phyloP scores from a whole-genome alignment of 441 rosid genomes.

The Pelargonium fulgidum region DNA sequence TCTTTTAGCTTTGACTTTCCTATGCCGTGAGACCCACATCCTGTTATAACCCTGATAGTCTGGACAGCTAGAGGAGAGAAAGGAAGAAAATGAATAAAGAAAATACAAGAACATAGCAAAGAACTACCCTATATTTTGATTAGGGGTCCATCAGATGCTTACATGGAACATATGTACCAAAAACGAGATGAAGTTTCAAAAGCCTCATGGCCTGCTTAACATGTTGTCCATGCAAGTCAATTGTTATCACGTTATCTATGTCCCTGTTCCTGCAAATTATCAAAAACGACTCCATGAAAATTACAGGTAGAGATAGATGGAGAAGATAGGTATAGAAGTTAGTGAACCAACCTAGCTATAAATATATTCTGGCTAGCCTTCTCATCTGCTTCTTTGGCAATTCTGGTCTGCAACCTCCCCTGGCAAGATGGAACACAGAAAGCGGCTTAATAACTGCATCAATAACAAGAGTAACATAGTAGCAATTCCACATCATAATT shows the following conservation, averaged over 20 bases:
- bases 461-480: background rate
- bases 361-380: conserved; percentile 82
- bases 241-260: conserved; percentile 70
- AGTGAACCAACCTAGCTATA: conserved; percentile 53
- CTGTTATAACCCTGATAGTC: conserved; percentile 83
- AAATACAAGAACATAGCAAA: background rate
- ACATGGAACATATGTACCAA: conserved; percentile 62
- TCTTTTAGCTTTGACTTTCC: conserved; percentile 87
- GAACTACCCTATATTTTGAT: background rate
- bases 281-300: conserved; percentile 16
- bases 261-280: conserved; percentile 59
- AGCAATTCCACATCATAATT: conserved; percentile 7
- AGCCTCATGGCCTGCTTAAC: conserved; percentile 75
- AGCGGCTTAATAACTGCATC: conserved; percentile 13
- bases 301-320: conserved; percentile 8
- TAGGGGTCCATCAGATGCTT: conserved; percentile 27
- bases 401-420: conserved; percentile 50
- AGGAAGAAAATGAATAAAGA: conserved; percentile 19
- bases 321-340: background rate
- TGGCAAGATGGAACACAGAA: conserved; percentile 21
- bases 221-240: conserved; percentile 94
- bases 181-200: conserved; percentile 62
- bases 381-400: conserved; percentile 70
- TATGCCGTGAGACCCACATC: conserved; percentile 69
- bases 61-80: conserved; percentile 49